phyloP scores from a whole-genome alignment of 1,284 basidiomycete genomes.

The Pseudozyma sp. region DNA sequence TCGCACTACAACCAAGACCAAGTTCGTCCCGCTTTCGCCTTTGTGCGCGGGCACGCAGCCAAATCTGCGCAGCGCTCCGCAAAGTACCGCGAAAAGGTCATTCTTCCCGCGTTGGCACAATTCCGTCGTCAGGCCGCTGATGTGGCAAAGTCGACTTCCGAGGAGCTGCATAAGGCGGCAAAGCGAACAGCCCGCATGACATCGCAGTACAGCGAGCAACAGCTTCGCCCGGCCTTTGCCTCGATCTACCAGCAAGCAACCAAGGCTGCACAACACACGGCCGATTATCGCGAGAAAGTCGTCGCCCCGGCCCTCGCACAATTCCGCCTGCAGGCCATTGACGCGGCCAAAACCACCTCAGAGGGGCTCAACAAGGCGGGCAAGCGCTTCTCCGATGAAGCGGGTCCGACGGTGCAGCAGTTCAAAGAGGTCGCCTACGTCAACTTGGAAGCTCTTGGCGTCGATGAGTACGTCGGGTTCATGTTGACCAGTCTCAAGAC shows the following conservation, averaged over 20 bases:
- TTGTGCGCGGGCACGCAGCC: background rate
- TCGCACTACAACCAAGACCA: conserved; percentile 1
- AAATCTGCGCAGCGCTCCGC: conserved; percentile 1
- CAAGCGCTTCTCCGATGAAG: conserved; percentile 25
- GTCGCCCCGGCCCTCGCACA: conserved; percentile 14
- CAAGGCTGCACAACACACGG: conserved; percentile 13
- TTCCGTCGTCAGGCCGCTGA: background rate
- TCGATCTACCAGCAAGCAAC: conserved; percentile 18
- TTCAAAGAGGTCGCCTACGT: conserved; percentile 25
- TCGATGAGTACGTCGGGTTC: conserved; percentile 39
- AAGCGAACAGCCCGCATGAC: background rate
- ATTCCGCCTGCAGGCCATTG: conserved; percentile 18
- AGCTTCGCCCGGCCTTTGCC: conserved; percentile 17
- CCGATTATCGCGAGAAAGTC: conserved; percentile 26
- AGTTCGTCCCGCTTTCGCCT: conserved; percentile 1
- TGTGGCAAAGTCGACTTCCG: conserved; percentile 1
- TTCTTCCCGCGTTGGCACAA: background rate
- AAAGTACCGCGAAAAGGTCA: background rate
- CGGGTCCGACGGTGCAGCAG: conserved; percentile 23
- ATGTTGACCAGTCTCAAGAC: conserved; percentile 17
- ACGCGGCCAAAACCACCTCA: conserved; percentile 26
- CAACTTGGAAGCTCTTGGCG: conserved; percentile 30
- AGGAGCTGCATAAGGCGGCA: conserved; percentile 2
- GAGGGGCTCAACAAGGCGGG: conserved; percentile 35
- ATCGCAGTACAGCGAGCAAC: conserved; percentile 11